Percentiles rank a stretch among this genome's conserved stretches.
Evolutionary conservation across 805 yeast genomes (phyloP).

Genomic region (Saturnispora dispora): DNA sequence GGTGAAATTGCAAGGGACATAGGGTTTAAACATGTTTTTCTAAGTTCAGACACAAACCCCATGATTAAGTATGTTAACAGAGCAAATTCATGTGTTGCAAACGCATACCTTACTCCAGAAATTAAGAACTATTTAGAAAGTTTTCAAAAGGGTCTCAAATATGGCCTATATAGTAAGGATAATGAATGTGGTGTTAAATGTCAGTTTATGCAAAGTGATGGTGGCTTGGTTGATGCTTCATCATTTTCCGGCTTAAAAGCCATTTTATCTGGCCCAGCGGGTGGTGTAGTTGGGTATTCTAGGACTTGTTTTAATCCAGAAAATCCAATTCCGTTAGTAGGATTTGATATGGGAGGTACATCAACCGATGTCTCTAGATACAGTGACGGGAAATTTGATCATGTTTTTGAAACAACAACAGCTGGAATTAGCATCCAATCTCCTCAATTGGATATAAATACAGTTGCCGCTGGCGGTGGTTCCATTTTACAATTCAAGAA

Average conservation of each 20-base stretch:
- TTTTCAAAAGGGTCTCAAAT: slow-evolving; percentile 52
- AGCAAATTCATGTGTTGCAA: slow-evolving; percentile 71
- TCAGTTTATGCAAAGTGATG: slow-evolving; percentile 94
- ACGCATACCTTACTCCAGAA: slow-evolving; percentile 77
- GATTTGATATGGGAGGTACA: slow-evolving; percentile 90
- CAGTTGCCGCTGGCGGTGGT: slow-evolving; percentile 85
- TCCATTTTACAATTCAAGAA: slow-evolving; percentile 58
- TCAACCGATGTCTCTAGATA: slow-evolving; percentile 78
- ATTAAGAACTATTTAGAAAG: slow-evolving; percentile 54
- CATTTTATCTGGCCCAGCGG: slow-evolving; percentile 93
- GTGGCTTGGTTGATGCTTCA: slow-evolving; percentile 81
- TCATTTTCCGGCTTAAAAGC: slow-evolving; percentile 83
- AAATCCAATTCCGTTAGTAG: slow-evolving; percentile 57
- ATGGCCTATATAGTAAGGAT: slow-evolving; percentile 32
- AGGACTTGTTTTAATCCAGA: slow-evolving; percentile 59
- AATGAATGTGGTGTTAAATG: slow-evolving; percentile 40
- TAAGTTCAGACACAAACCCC: slow-evolving; percentile 63
- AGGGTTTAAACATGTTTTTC: slow-evolving; percentile 62
- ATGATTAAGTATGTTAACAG: slow-evolving; percentile 72
- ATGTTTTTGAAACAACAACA: slow-evolving; percentile 73
- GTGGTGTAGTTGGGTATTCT: slow-evolving; percentile 93
- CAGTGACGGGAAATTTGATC: slow-evolving; percentile 58
- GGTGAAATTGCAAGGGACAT: slow-evolving; percentile 51
- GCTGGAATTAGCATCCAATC: slow-evolving; percentile 80
- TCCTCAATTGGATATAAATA: slow-evolving; percentile 73